Evolutionary conservation across 148 eudicot genomes (phyloP).

Genomic region (Pharnaceum exiguum): DNA sequence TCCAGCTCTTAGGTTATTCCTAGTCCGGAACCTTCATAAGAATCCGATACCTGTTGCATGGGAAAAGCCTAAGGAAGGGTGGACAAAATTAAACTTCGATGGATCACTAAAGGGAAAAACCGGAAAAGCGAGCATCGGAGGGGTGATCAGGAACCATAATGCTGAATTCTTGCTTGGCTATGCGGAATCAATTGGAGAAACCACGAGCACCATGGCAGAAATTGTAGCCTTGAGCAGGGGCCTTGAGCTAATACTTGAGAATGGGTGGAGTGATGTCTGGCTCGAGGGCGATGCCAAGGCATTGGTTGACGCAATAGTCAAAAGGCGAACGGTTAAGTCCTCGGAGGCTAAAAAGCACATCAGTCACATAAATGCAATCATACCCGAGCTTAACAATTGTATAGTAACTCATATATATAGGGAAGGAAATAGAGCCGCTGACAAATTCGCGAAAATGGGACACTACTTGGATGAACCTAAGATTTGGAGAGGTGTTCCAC

Average conservation of each 20-base stretch:
- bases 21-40: conserved; percentile 42
- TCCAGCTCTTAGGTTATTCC: conserved; percentile 26
- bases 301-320: conserved; percentile 42
- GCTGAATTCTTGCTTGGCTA: conserved; percentile 76
- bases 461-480: conserved; percentile 45
- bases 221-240: conserved; percentile 68
- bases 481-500: conserved; percentile 57
- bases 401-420: conserved; percentile 62
- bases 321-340: conserved; percentile 36
- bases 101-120: conserved; percentile 65
- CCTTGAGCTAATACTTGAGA: conserved; percentile 63
- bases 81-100: conserved; percentile 85
- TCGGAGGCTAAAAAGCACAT: conserved; percentile 44
- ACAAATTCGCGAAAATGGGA: conserved; percentile 72
- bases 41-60: conserved; percentile 59
- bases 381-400: conserved; percentile 46
- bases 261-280: conserved; percentile 73
- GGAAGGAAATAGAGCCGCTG: conserved; percentile 79
- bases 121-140: conserved; percentile 83
- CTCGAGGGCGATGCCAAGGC: conserved; percentile 85
- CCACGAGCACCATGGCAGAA: conserved; percentile 65
- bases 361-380: conserved; percentile 39
- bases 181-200: conserved; percentile 54
- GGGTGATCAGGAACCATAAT: conserved; percentile 66
- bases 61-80: conserved; percentile 71